Percentiles rank a stretch among this genome's conserved stretches.
phyloP scores from a whole-genome alignment of 305 asterid species.

The Solanum aculeatissimum region DNA sequence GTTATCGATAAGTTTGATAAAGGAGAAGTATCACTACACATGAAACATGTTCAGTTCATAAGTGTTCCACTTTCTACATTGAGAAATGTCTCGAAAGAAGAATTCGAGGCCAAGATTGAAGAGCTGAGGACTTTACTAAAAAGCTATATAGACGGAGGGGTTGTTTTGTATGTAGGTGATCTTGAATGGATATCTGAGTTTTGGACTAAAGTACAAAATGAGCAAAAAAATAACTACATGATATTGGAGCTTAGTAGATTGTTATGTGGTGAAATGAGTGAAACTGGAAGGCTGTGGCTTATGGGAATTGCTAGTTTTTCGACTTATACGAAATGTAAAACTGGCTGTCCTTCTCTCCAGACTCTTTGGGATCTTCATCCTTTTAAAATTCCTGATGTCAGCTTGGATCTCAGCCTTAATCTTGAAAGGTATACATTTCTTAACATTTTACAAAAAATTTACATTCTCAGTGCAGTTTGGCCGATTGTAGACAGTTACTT shows the following conservation, averaged over 20 bases:
- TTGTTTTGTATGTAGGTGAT: constrained; percentile 78
- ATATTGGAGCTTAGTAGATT: constrained; percentile 80
- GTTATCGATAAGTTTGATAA: constrained; percentile 58
- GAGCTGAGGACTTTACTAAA: constrained; percentile 62
- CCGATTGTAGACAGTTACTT: too few species aligned
- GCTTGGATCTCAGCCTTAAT: constrained; percentile 56
- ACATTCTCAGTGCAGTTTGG: too few species aligned
- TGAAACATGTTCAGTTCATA: constrained; percentile 63
- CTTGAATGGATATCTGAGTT: constrained; percentile 71
- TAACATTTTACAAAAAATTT: background rate
- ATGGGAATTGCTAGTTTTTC: constrained; percentile 69
- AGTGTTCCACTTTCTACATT: constrained; percentile 66
- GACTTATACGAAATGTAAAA: constrained; percentile 54
- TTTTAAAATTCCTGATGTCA: constrained; percentile 37
- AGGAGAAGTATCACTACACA: constrained; percentile 29
- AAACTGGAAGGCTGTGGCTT: constrained; percentile 46
- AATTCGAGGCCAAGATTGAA: constrained; percentile 49
- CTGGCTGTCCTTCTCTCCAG: constrained; percentile 67
- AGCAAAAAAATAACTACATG: constrained; percentile 30
- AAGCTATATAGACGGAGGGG: constrained; percentile 45
- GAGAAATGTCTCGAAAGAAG: constrained; percentile 41
- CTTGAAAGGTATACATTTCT: constrained; percentile 40
- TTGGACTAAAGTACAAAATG: constrained; percentile 47
- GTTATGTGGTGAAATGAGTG: constrained; percentile 36
- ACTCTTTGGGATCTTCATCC: constrained; percentile 83